These are phyloP conservation scores for Amyloporia xantha DNA, from an alignment of 768 basidiomycete species.

Conservation along the genomic window DNA sequence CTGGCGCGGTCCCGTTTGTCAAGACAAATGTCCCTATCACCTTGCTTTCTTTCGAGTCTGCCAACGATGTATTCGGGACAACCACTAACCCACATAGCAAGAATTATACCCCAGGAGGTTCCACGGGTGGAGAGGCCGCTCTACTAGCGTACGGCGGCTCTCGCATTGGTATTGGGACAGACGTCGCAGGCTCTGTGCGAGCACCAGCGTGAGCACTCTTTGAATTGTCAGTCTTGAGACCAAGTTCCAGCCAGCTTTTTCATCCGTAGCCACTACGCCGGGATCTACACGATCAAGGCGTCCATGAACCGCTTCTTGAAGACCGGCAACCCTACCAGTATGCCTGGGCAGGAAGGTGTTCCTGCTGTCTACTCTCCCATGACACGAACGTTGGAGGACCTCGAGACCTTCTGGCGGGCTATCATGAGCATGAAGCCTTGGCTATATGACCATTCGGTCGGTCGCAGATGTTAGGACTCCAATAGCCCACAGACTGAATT, in stretches of 20 bases:
- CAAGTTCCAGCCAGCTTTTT: no score
- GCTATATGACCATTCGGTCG: slow-evolving; percentile 37
- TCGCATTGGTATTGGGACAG: slow-evolving; percentile 42
- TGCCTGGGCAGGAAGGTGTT: slow-evolving; percentile 37
- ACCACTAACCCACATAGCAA: slow-evolving; percentile 41
- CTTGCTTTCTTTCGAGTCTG: slow-evolving; percentile 34
- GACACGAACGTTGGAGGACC: slow-evolving; percentile 36
- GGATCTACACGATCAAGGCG: slow-evolving; percentile 38
- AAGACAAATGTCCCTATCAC: slow-evolving; percentile 41
- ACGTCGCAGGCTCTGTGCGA: slow-evolving; percentile 45
- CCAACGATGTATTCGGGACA: slow-evolving; percentile 40
- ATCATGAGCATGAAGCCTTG: slow-evolving; percentile 37
- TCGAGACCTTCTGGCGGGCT: slow-evolving; percentile 38
- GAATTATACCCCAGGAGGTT: slow-evolving; percentile 37
- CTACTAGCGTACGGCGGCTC: slow-evolving; percentile 40
- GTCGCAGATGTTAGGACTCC: slow-evolving; percentile 6
- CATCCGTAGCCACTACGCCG: slow-evolving; percentile 27
- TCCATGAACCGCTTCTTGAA: slow-evolving; percentile 33
- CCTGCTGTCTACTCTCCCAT: slow-evolving; percentile 35
- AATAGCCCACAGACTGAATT: not conserved
- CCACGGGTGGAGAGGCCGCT: slow-evolving; percentile 46
- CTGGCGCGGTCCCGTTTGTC: slow-evolving; percentile 36
- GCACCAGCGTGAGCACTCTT: slow-evolving; percentile 37
- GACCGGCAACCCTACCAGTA: slow-evolving; percentile 27
- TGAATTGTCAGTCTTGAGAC: not conserved